Conservation (phyloP, 2,329 filamentous ascomycete species). For the Penicillium sp. region DNA sequence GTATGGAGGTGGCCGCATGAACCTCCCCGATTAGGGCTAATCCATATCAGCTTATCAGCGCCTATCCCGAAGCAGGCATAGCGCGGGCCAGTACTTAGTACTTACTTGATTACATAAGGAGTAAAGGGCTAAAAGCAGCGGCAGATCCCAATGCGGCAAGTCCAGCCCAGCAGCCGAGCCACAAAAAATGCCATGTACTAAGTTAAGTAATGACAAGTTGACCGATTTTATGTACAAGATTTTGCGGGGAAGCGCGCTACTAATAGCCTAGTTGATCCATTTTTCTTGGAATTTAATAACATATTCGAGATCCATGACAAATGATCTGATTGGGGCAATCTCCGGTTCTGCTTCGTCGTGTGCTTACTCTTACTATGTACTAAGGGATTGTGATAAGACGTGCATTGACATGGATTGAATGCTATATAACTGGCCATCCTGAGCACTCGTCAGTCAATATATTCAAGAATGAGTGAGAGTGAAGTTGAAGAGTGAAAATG, state of each 20-base stretch:
- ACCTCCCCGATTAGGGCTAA: slow-evolving; percentile 13
- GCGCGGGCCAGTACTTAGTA: background rate
- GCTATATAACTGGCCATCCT: background rate
- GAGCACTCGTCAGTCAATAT: background rate
- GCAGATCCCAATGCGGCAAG: slow-evolving; percentile 1
- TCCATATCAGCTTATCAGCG: slow-evolving; percentile 2
- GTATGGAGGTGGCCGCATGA: slow-evolving; percentile 12
- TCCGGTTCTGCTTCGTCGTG: background rate
- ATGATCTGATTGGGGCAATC: slow-evolving; percentile 10
- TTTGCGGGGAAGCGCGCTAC: too few relatives aligned
- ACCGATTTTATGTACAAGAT: too few relatives aligned
- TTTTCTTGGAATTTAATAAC: too few relatives aligned
- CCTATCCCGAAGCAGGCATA: slow-evolving; percentile 5
- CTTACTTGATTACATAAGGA: too few relatives aligned
- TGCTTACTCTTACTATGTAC: background rate
- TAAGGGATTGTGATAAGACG: background rate
- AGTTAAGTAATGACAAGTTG: background rate
- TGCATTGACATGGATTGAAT: background rate
- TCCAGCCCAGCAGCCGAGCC: background rate
- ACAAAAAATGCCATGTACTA: too few relatives aligned
- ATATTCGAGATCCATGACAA: too few relatives aligned
- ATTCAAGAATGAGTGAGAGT: background rate
- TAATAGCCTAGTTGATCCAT: too few relatives aligned
- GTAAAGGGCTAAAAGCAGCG: slow-evolving; percentile 13
- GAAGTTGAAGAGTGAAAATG: too few relatives aligned